Evolutionary conservation across 2,329 filamentous ascomycete species (phyloP).

Genomic region (Microascus cirrosus): DNA sequence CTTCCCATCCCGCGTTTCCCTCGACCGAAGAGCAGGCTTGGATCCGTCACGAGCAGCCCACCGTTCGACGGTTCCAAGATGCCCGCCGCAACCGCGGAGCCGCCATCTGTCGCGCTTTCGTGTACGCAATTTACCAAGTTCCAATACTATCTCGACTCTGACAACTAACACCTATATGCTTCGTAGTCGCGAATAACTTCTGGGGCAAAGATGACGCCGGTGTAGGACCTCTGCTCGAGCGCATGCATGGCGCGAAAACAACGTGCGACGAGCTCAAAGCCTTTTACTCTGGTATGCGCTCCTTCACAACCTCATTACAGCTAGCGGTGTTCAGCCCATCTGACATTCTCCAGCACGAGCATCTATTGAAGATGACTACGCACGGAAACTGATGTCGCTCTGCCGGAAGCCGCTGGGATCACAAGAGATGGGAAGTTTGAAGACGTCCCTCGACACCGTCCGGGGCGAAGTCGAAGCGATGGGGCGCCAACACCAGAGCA

Average conservation of each 20-base stretch:
- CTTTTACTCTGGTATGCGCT: constrained; percentile 67
- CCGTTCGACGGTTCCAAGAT: constrained; percentile 23
- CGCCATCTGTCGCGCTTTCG: constrained; percentile 55
- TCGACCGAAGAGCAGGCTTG: neutral
- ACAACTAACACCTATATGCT: neutral
- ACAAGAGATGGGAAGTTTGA: constrained; percentile 73
- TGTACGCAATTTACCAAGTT: constrained; percentile 32
- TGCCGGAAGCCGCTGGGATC: constrained; percentile 84
- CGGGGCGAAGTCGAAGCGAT: constrained; percentile 85
- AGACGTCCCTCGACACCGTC: constrained; percentile 74
- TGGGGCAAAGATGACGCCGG: constrained; percentile 99
- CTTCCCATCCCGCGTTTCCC: neutral
- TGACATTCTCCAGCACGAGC: constrained; percentile 53
- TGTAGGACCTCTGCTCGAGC: constrained; percentile 79
- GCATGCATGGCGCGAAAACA: constrained; percentile 88
- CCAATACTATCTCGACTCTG: neutral
- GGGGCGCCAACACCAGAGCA: constrained; percentile 84
- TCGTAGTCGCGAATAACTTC: constrained; percentile 91
- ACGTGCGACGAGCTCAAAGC: constrained; percentile 87
- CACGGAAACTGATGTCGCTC: constrained; percentile 75
- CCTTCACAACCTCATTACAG: neutral
- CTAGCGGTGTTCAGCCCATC: neutral
- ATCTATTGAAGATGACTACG: constrained; percentile 92
- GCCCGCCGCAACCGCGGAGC: constrained; percentile 50
- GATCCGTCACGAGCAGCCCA: neutral